Conservation (phyloP, 148 eudicot species). For the Oxyria digyna region DNA sequence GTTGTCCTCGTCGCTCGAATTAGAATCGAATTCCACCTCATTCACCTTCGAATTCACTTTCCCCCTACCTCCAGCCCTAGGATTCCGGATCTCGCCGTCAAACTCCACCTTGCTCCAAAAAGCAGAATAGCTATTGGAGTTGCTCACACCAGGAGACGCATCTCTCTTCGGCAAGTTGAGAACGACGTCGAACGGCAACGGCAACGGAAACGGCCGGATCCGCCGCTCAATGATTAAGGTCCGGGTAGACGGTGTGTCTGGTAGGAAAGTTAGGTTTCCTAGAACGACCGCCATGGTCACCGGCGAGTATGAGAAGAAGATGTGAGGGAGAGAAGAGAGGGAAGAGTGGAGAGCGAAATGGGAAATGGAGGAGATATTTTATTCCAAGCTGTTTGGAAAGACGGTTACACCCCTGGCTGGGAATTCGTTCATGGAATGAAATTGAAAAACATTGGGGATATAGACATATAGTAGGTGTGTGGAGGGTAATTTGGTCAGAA, state of each 20-base stretch:
- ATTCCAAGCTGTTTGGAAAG: neutral
- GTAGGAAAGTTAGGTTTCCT: conserved; percentile 48
- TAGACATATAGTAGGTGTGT: neutral
- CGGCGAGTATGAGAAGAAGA: conserved; percentile 2
- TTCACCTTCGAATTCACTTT: conserved; percentile 30
- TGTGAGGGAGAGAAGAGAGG: conserved; percentile 5
- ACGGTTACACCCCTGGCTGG: neutral
- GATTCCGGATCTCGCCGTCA: conserved; percentile 19
- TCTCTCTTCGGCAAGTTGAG: conserved; percentile 51
- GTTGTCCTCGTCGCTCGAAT: conserved; percentile 53
- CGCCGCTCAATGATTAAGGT: conserved; percentile 27
- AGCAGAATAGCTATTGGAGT: conserved; percentile 8
- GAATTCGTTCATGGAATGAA: neutral
- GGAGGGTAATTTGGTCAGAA: conserved; percentile 3
- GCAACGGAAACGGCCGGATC: conserved; percentile 37
- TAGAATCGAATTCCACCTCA: conserved; percentile 37
- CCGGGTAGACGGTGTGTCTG: conserved; percentile 37
- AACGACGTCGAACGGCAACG: conserved; percentile 42
- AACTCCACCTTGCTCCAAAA: conserved; percentile 15
- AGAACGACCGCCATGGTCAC: conserved; percentile 46
- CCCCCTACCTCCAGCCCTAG: conserved; percentile 14
- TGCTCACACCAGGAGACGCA: neutral
- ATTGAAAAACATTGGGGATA: neutral
- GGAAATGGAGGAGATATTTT: conserved; percentile 5
- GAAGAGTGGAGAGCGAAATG: neutral